phyloP scores from a whole-genome alignment of 148 eudicot species.

The Camellia sinensis region DNA sequence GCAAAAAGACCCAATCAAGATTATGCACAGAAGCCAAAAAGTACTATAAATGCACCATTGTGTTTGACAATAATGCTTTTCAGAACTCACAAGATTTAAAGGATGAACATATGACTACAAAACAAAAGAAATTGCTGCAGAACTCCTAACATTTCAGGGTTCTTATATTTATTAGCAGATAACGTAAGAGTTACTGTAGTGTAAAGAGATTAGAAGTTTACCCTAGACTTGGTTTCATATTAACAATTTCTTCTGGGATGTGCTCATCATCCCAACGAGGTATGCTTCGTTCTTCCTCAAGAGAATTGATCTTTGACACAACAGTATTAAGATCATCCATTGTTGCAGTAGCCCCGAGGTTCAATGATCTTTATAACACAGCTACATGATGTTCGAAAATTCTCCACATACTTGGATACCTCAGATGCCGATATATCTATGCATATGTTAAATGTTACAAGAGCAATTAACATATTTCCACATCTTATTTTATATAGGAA shows the following conservation, averaged over 20 bases:
- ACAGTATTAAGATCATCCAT: conserved; percentile 52
- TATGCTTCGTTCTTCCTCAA: conserved; percentile 52
- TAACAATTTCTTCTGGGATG: conserved; percentile 79
- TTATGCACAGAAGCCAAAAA: no score
- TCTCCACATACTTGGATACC: conserved; percentile 63
- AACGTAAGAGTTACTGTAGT: neutral
- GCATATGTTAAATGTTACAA: conserved; percentile 8
- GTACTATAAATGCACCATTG: no score
- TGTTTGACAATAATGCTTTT: no score
- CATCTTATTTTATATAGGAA: neutral
- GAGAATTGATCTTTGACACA: conserved; percentile 48
- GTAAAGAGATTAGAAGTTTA: conserved; percentile 24
- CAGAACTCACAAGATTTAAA: no score
- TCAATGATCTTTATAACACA: conserved; percentile 77
- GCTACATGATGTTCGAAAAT: conserved; percentile 53
- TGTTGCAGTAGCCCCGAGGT: conserved; percentile 59
- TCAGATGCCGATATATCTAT: conserved; percentile 68
- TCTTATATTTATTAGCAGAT: neutral
- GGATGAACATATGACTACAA: no score
- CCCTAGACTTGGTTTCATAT: conserved; percentile 62
- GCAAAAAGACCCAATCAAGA: no score
- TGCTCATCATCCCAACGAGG: conserved; percentile 73
- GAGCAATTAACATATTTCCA: neutral
- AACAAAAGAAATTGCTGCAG: neutral
- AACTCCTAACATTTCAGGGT: neutral